Conservation (phyloP, 2,329 filamentous ascomycete genomes). For the Aspergillus carbonarius region DNA sequence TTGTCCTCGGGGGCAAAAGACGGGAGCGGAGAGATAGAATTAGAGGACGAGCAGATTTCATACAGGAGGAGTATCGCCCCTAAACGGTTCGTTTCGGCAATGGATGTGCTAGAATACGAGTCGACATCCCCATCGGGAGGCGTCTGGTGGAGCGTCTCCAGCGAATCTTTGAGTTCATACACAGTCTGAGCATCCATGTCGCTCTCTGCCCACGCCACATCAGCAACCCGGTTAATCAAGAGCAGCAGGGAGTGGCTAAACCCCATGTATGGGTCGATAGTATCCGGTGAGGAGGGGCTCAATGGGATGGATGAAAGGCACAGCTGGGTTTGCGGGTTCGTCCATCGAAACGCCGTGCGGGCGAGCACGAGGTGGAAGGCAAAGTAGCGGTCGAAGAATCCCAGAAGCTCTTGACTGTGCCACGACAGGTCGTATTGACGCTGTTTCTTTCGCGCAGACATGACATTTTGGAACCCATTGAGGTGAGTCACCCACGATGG, state of each 20-base stretch:
- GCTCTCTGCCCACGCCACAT: background rate
- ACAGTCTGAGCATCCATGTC: background rate
- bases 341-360: slow-evolving; percentile 23
- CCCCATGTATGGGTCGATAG: background rate
- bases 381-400: slow-evolving; percentile 29
- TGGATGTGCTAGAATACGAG: background rate
- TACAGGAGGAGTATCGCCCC: background rate
- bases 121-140: background rate
- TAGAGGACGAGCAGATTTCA: background rate
- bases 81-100: background rate
- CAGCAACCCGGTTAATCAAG: background rate
- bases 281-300: background rate
- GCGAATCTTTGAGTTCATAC: background rate
- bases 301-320: background rate
- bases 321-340: background rate
- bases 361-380: slow-evolving; percentile 30
- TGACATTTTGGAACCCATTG: slow-evolving; percentile 25
- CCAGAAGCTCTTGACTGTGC: slow-evolving; percentile 19
- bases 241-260: background rate
- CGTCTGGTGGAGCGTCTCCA: background rate
- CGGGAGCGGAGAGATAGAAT: background rate
- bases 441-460: background rate
- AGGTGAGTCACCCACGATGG: slow-evolving; percentile 29
- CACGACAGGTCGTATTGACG: background rate
- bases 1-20: background rate